Percentiles rank a stretch among this genome's conserved stretches.
Evolutionary conservation across 257 asterid genomes (phyloP).

Genomic region (Salvia splendens): DNA sequence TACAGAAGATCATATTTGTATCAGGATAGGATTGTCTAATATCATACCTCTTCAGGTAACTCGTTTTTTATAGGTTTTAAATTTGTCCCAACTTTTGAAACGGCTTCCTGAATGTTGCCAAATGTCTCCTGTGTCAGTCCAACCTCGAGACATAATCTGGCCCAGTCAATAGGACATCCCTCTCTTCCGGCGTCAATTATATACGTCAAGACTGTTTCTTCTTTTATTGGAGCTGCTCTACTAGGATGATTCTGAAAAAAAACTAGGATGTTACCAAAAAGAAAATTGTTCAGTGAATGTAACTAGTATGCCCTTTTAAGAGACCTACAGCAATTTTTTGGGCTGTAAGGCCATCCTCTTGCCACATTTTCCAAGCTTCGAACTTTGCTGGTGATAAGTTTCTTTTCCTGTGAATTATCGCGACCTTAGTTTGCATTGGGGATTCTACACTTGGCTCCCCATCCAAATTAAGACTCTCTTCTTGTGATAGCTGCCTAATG

Average conservation of each 20-base stretch:
- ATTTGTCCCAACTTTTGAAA: conserved; percentile 70
- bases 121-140: conserved; percentile 57
- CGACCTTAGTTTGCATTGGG: conserved; percentile 41
- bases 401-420: conserved; percentile 39
- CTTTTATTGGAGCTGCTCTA: conserved; percentile 86
- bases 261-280: conserved; percentile 11
- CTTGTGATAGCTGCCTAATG: conserved; percentile 57
- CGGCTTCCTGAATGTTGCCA: conserved; percentile 49
- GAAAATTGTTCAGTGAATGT: conserved; percentile 6
- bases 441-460: conserved; percentile 49
- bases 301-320: conserved; percentile 23
- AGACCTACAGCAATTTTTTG: conserved; percentile 71
- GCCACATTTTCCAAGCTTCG: conserved; percentile 98
- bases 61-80: conserved; percentile 81
- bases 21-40: conserved; percentile 13
- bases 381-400: conserved; percentile 65
- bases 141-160: conserved; percentile 63
- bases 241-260: conserved; percentile 61
- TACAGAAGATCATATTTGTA: not conserved
- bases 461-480: conserved; percentile 61
- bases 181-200: conserved; percentile 83
- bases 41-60: conserved; percentile 80
- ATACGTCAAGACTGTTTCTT: conserved; percentile 65
- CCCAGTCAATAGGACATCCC: conserved; percentile 72
- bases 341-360: conserved; percentile 64